phyloP scores from a whole-genome alignment of 2,329 filamentous ascomycete species.

The Curvularia eragrostidis region DNA sequence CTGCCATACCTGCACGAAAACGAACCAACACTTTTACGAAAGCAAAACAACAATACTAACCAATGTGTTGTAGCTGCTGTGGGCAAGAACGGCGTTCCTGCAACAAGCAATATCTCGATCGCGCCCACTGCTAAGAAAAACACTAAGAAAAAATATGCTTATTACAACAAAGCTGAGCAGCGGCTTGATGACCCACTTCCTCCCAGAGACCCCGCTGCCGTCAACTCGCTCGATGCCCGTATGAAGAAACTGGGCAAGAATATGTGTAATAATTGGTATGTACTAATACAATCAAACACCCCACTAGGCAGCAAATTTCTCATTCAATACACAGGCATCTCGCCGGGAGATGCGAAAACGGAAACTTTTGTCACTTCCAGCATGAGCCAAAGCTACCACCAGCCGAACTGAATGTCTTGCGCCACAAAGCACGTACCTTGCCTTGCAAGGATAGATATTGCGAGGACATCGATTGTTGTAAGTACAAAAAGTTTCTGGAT shows the following conservation, averaged over 20 bases:
- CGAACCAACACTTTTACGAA: neutral
- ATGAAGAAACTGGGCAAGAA: slow-evolving; percentile 42
- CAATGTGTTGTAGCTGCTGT: slow-evolving; percentile 50
- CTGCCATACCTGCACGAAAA: neutral
- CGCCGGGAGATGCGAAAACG: slow-evolving; percentile 49
- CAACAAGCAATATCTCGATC: slow-evolving; percentile 50
- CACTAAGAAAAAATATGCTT: slow-evolving; percentile 46
- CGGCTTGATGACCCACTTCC: slow-evolving; percentile 52
- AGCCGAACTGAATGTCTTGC: slow-evolving; percentile 50
- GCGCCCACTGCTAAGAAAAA: slow-evolving; percentile 32
- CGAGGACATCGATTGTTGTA: slow-evolving; percentile 52
- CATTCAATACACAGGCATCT: slow-evolving; percentile 27
- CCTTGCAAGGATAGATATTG: slow-evolving; percentile 50
- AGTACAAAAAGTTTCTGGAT: slow-evolving; percentile 14
- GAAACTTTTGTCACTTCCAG: slow-evolving; percentile 52
- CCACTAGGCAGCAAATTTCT: neutral
- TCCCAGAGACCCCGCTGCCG: slow-evolving; percentile 33
- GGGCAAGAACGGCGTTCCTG: slow-evolving; percentile 44
- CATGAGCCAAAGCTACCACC: slow-evolving; percentile 51
- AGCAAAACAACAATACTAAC: slow-evolving; percentile 4
- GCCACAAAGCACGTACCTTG: slow-evolving; percentile 52
- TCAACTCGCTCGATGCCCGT: slow-evolving; percentile 37
- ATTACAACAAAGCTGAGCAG: slow-evolving; percentile 53
- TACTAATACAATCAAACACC: neutral
- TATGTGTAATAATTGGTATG: slow-evolving; percentile 43